Evolutionary conservation across 192 early-diverging fungal species (phyloP).

Genomic region (Pecoramyces ruminantium): DNA sequence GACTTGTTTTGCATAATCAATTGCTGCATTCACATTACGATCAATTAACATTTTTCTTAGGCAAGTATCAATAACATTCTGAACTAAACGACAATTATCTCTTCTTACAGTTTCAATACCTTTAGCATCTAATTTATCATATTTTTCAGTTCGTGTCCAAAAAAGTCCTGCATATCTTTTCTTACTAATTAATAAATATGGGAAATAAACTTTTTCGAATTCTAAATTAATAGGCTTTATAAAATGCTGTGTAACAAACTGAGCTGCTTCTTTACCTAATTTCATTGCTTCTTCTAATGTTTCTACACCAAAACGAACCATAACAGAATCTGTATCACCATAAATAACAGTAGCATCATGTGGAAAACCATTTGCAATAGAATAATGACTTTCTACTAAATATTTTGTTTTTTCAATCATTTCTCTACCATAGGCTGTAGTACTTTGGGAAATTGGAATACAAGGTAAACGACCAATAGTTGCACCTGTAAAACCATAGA

Average conservation of each 20-base stretch:
- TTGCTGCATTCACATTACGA: slow-evolving; percentile 67
- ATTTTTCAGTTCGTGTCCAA: slow-evolving; percentile 85
- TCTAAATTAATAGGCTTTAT: slow-evolving; percentile 91
- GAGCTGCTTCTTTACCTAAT: slow-evolving; percentile 67
- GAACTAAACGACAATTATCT: slow-evolving; percentile 86
- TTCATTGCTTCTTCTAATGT: slow-evolving; percentile 70
- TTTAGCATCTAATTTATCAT: slow-evolving; percentile 93
- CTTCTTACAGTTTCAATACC: slow-evolving; percentile 97
- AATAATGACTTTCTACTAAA: slow-evolving; percentile 67
- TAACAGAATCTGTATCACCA: slow-evolving; percentile 97
- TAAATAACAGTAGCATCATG: slow-evolving; percentile 86
- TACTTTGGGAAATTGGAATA: slow-evolving; percentile 80
- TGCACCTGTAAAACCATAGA: slow-evolving; percentile 94
- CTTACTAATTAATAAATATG: slow-evolving; percentile 94
- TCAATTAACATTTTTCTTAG: slow-evolving; percentile 81
- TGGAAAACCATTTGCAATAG: slow-evolving; percentile 69
- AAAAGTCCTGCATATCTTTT: slow-evolving; percentile 96
- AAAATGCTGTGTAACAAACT: slow-evolving; percentile 70
- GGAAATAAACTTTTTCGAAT: slow-evolving; percentile 98
- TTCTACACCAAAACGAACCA: slow-evolving; percentile 89
- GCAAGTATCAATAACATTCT: slow-evolving; percentile 80
- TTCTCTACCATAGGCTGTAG: slow-evolving; percentile 82
- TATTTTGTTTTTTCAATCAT: slow-evolving; percentile 86
- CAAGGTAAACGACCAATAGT: slow-evolving; percentile 81
- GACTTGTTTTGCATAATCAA: slow-evolving; percentile 68